Evolutionary conservation across 306 rosid genomes (phyloP).

Genomic region (Alnus glutinosa): DNA sequence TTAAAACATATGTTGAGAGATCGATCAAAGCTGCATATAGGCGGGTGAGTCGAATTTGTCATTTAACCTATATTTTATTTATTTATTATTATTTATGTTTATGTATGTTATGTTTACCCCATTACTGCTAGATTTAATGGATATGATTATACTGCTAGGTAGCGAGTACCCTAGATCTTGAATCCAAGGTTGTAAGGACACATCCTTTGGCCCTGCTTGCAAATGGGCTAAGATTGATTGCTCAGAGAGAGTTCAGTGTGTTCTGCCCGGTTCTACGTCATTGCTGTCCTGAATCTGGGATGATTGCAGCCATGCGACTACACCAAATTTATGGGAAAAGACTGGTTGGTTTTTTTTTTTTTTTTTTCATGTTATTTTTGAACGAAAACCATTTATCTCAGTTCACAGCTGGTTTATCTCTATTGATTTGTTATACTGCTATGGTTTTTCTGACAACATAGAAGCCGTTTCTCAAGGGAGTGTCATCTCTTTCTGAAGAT

Average conservation of each 20-base stretch:
- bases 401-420: constrained; percentile 2
- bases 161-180: constrained; percentile 36
- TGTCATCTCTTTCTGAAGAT: constrained; percentile 54
- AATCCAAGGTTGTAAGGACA: constrained; percentile 38
- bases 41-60: constrained; percentile 33
- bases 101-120: neutral
- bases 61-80: constrained; percentile 1
- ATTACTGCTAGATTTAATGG: constrained; percentile 2
- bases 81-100: neutral
- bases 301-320: constrained; percentile 34
- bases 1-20: constrained; percentile 49
- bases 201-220: constrained; percentile 59
- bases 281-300: constrained; percentile 53
- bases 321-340: constrained; percentile 49
- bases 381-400: constrained; percentile 5
- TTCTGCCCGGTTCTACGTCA: constrained; percentile 42
- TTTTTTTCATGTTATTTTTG: neutral
- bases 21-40: constrained; percentile 44
- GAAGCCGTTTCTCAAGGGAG: constrained; percentile 49
- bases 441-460: constrained; percentile 26
- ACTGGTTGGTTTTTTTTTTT: constrained; percentile 44
- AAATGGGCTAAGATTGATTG: constrained; percentile 47
- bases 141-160: constrained; percentile 33
- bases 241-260: constrained; percentile 48
- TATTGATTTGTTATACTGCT: constrained; percentile 8